Percentiles rank a stretch among this genome's conserved stretches.
Conservation (phyloP, 768 basidiomycete genomes). For the Hericium coralloides region DNA sequence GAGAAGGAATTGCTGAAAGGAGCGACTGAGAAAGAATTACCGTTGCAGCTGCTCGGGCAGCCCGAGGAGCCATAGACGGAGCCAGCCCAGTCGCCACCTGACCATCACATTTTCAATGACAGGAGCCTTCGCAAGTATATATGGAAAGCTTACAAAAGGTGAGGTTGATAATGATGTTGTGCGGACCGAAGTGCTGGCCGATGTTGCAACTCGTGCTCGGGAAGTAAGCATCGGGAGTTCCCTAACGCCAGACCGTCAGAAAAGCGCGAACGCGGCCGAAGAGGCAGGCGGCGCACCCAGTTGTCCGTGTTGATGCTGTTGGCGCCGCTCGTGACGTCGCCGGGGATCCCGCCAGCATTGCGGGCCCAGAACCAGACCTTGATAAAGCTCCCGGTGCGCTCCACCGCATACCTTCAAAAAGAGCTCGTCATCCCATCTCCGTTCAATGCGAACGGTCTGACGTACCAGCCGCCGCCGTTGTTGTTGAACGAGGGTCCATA, state of each 20-base stretch:
- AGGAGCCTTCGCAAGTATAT: too few species aligned
- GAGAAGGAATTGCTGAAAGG: not conserved
- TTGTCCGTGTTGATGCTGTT: constrained; percentile 10
- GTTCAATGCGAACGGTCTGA: not conserved
- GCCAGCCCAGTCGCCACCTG: constrained; percentile 16
- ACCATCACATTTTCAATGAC: not conserved
- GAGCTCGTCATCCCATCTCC: not conserved
- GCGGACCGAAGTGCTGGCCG: constrained; percentile 19
- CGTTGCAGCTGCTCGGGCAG: constrained; percentile 11
- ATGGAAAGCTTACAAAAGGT: constrained; percentile 13
- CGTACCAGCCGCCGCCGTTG: constrained; percentile 22
- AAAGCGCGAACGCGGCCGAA: not conserved
- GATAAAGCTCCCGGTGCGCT: constrained; percentile 18
- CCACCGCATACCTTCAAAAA: constrained; percentile 22
- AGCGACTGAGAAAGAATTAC: constrained; percentile 4
- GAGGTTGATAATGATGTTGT: constrained; percentile 19
- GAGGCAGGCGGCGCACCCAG: constrained; percentile 12
- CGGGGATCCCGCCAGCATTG: constrained; percentile 10
- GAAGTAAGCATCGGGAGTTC: constrained; percentile 15
- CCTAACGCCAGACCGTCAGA: constrained; percentile 3
- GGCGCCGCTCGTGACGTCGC: constrained; percentile 10
- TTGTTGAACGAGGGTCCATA: constrained; percentile 17
- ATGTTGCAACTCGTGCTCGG: constrained; percentile 26
- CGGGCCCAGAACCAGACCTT: constrained; percentile 31
- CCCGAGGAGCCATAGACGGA: constrained; percentile 10